Evolutionary conservation across 192 early-diverging fungal genomes (phyloP).

Genomic region (Coemansia brasiliensis): DNA sequence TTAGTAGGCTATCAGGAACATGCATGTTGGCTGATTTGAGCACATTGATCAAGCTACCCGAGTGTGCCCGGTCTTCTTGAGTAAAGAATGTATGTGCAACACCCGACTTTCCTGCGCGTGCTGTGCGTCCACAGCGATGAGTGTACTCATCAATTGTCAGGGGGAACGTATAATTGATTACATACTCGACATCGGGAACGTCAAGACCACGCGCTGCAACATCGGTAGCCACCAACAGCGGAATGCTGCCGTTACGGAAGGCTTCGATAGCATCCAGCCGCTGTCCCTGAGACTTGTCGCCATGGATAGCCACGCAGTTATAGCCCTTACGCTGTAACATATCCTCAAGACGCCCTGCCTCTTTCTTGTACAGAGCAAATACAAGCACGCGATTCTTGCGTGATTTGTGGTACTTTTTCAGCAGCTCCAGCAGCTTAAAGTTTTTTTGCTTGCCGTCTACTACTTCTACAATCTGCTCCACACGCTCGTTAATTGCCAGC

Average conservation of each 20-base stretch:
- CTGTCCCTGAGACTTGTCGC: constrained; percentile 85
- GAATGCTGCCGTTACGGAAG: constrained; percentile 79
- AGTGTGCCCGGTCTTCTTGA: constrained; percentile 80
- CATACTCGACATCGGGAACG: constrained; percentile 90
- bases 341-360: constrained; percentile 79
- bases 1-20: constrained; percentile 84
- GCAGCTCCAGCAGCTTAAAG: constrained; percentile 67
- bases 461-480: constrained; percentile 90
- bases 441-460: constrained; percentile 78
- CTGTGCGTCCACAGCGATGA: constrained; percentile 95
- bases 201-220: constrained; percentile 88
- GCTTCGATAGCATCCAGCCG: constrained; percentile 74
- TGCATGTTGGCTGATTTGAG: constrained; percentile 82
- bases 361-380: constrained; percentile 97
- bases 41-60: constrained; percentile 88
- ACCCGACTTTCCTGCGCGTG: constrained; percentile 89
- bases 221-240: constrained; percentile 92
- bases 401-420: constrained; percentile 81
- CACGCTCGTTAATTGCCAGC: constrained; percentile 79
- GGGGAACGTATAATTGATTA: constrained; percentile 97
- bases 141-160: constrained; percentile 93
- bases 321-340: constrained; percentile 73
- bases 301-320: constrained; percentile 84
- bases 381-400: constrained; percentile 88
- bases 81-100: constrained; percentile 94